Base-by-base conservation (phyloP, 176 grass and related monocot genomes). In the Cymbopogon citratus region DNA sequence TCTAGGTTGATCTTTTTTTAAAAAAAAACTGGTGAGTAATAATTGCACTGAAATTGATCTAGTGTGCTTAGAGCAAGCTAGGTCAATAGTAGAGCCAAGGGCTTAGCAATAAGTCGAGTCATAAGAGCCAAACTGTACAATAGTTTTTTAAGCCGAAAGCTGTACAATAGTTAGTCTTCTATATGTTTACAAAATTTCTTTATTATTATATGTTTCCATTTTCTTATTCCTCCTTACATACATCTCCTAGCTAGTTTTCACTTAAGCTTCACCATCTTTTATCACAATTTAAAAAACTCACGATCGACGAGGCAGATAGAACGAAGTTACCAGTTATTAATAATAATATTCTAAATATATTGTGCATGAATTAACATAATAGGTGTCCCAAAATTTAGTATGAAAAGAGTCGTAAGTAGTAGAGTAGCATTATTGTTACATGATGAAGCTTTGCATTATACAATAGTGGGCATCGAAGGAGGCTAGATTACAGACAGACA, bases 401-500 rank as follows among this genome's bases (percentile, higher is more conserved):
- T 62, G 52, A 12, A 82, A 24, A 45, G 16, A n/a, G 36, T 41
- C 1, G 35, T 38, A 72, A 72, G 79, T 28, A 21, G 49, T 19
- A 52, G 49, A 63, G 54, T 63, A 82, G 48, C n/a, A 39, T 18
- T 40, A 39, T 18, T 40, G 48, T 71, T 81, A 61, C 66, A 71
- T 54, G 51, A 69, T 54, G 35, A 80, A 26, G 41, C 21, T 40
- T 40, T 57, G 66, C 23, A 71, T 59, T 40, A 44, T 9, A 40
- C 0, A 36, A 34, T 19, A 54, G 10, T 23, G 52, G 67, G 46
- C 78, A 80, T 80, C 78, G 16, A 69, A 72, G 35, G 52, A 43
- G 51, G 60, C 60, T 74, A 75, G 41, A 75, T 72, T 81, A 81
- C 80, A 81, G 35, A 81, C 14, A 69, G 31, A 85, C 13, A 74